A percentile compares a stretch with the other conserved stretches of the same genome.
phyloP scores from a whole-genome alignment of 2,329 filamentous ascomycete genomes.

The Penicillium sp. region DNA sequence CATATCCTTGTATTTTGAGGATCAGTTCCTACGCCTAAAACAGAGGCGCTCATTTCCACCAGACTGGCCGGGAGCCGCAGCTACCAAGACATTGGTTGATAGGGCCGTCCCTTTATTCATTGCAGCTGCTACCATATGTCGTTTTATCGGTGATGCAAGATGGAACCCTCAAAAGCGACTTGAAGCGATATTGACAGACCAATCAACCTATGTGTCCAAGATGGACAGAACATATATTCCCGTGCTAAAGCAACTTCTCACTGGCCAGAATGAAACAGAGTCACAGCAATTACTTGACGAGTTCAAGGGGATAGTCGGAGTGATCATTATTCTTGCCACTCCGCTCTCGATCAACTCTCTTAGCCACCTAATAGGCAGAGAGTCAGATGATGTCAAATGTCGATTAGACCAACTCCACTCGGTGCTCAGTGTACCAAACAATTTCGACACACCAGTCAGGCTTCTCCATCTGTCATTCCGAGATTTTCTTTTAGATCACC shows the following conservation, averaged over 20 bases:
- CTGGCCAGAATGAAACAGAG: slow-evolving; percentile 10
- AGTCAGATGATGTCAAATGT: background rate
- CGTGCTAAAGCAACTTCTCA: slow-evolving; percentile 21
- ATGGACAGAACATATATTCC: slow-evolving; percentile 29
- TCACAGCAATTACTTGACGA: background rate
- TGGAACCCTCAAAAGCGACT: slow-evolving; percentile 15
- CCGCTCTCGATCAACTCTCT: slow-evolving; percentile 8
- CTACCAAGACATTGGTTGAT: slow-evolving; percentile 3
- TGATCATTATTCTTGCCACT: slow-evolving; percentile 4
- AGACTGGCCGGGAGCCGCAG: slow-evolving; percentile 11
- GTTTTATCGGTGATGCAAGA: slow-evolving; percentile 8
- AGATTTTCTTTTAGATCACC: slow-evolving; percentile 5
- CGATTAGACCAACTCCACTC: slow-evolving; percentile 4
- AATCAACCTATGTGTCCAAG: slow-evolving; percentile 12
- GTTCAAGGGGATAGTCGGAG: slow-evolving; percentile 7
- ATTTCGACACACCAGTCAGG: background rate
- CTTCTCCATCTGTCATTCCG: slow-evolving; percentile 9
- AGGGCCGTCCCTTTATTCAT: slow-evolving; percentile 18
- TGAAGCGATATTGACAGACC: slow-evolving; percentile 11
- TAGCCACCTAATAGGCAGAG: background rate
- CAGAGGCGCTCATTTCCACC: slow-evolving; percentile 2
- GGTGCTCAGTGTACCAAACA: slow-evolving; percentile 3
- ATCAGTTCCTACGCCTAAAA: background rate
- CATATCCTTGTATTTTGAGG: slow-evolving; percentile 20
- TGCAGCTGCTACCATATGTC: slow-evolving; percentile 16